Base-by-base conservation (phyloP, 768 basidiomycete genomes). In the Termitomyces heimii region DNA sequence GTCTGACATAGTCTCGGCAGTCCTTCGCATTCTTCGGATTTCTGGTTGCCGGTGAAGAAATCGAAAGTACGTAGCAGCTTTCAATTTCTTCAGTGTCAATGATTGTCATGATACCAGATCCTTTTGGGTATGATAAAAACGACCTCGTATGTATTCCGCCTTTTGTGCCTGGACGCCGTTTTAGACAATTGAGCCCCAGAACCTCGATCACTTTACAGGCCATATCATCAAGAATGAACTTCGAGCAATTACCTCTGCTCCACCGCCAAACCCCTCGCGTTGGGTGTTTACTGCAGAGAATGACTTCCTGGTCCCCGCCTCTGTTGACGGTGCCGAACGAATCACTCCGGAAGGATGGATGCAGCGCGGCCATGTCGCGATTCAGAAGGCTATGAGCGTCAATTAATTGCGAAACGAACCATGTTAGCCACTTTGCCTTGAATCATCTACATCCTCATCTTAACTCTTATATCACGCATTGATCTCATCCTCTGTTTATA, bases 11-110 rank as follows among this genome's bases (percentile, higher is more conserved):
- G 9, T 20, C 34, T 37, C 54, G 39, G 16, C 18, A 86, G 81
- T 77, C 77, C 62, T 88, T 88, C 67, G 75, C 86, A 56, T 88
- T 86, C 75, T 87, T 86, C 65, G 86, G 86, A 8, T 88, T 88
- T 72, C 67, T 89, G 57, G 84, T 84, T 48, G 85, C 85, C 29
- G 86, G 86, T 44, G 85, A 88, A 68, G 86, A 88, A 69, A 88
- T 88, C 55, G 85, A 88, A 69, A 86, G 85, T 86, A 58, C 63
- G 83, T 72, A 34, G n/a, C 20, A 35, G 64, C 14, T 34, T 55
- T 47, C 29, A 37, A 52, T 22, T 52, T 39, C 26, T 53, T 39
- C 51, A 49, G 50, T 29, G 52, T 51, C n/a, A 7, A 54, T 18
- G 53, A 37, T 37, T 49, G 24, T 47, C 16, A 49, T 24, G 24